Evolutionary conservation across 2,329 filamentous ascomycete genomes (phyloP).

Genomic region (Apiospora pterosperma): DNA sequence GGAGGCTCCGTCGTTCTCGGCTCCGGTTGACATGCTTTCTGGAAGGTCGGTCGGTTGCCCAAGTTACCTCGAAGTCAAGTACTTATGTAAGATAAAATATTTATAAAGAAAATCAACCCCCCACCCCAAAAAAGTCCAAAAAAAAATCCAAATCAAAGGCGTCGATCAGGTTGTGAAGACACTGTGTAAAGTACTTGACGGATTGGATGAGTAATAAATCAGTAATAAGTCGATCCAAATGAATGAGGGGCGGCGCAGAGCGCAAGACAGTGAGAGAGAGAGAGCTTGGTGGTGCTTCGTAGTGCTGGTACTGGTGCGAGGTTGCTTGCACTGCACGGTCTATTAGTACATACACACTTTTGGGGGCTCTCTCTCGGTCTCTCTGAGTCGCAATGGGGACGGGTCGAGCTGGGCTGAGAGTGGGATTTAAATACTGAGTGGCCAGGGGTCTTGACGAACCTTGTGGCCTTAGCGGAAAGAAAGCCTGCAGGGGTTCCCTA

Average conservation of each 20-base stretch:
- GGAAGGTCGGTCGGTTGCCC: neutral
- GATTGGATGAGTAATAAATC: too few relatives aligned
- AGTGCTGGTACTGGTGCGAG: neutral
- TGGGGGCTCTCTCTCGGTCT: too few relatives aligned
- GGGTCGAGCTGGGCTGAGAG: slow-evolving; percentile 1
- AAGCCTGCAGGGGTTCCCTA: neutral
- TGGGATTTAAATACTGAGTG: neutral
- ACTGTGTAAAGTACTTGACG: too few relatives aligned
- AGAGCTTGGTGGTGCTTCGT: neutral
- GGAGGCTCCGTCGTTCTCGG: slow-evolving; percentile 31
- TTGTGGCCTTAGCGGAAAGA: neutral
- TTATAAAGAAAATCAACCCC: too few relatives aligned
- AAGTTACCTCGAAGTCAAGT: too few relatives aligned
- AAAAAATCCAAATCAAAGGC: too few relatives aligned
- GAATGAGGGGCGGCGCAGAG: neutral
- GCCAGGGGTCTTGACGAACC: neutral
- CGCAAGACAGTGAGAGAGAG: neutral
- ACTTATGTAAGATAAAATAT: too few relatives aligned
- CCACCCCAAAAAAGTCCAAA: too few relatives aligned
- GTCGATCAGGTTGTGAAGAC: too few relatives aligned
- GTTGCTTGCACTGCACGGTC: neutral
- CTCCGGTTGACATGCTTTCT: slow-evolving; percentile 38
- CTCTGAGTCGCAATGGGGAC: neutral
- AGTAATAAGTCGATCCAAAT: too few relatives aligned
- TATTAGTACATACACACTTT: neutral